Evolutionary conservation across 179 eudicot species (phyloP), one percentile per base, ranked within the genome.

Genomic region (Heliamphora pulchella): DNA sequence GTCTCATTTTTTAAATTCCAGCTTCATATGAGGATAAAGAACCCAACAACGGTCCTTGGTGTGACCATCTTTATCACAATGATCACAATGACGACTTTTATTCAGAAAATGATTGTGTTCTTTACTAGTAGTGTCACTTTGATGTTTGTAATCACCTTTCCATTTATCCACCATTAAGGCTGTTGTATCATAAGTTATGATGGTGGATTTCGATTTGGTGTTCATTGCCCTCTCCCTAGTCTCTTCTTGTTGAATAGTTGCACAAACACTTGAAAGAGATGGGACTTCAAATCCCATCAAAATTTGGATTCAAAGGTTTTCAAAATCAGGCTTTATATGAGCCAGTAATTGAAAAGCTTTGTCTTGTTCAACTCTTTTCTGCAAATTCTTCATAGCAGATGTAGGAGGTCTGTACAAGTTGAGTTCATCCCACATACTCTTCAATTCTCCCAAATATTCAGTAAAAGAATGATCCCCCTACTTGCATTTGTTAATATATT

Each of bases 41-140:
- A 70, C 7, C 74, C 31, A 70, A 2, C 54, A 70, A 70, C 13
- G 31, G n/a, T 70, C 74, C 55, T 4, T 70, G 47, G 22, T 70
- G 15, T 70, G 74, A 3, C 74, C 74, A 47, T 70, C 74, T 70
- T 70, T 70, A 31, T 70, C 55, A 70, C 74, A 70, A 46, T 46
- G 55, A 13, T 70, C 53, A 70, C 54, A 70, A 17, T 44, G 31
- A 5, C 15, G 54, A 2, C 74, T 22, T 47, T 69, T 44, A 15
- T 70, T 70, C 5, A 0, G 1, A 4, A 13, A 3, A 67, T 14
- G 13, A 10, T 43, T 14, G 11, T 55, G 15, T 8, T 55, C 59
- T 13, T 55, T 55, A 5, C 59, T 4, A 55, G 59, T 13, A 8
- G 7, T 61, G n/a, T 39, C 54, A 70, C 55, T 46, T 1, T 46